Conservation (phyloP, 1,139 yeast genomes). For the Debaryomyces udenii region DNA sequence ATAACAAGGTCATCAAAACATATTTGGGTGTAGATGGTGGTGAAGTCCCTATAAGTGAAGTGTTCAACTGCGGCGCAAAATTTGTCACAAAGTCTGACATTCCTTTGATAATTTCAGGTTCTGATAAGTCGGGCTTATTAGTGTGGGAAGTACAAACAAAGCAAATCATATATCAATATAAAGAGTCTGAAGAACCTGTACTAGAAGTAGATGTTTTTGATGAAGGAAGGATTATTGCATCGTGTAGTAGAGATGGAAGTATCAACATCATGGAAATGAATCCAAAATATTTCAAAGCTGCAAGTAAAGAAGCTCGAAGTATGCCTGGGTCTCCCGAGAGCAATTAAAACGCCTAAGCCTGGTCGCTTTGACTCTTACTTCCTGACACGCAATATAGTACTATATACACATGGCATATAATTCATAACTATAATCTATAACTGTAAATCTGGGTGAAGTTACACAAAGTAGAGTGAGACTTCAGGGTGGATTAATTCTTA, state of each 20-base stretch:
- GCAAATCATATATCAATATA: conserved; percentile 44
- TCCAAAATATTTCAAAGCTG: conserved; percentile 12
- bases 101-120: conserved; percentile 64
- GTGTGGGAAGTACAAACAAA: conserved; percentile 81
- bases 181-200: conserved; percentile 41
- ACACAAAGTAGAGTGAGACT: not conserved
- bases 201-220: conserved; percentile 49
- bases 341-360: not conserved
- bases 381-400: no score
- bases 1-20: conserved; percentile 77
- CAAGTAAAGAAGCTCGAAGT: not conserved
- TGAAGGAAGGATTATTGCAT: conserved; percentile 42
- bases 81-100: conserved; percentile 39
- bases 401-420: no score
- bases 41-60: conserved; percentile 38
- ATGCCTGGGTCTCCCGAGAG: conserved; percentile 3
- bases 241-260: conserved; percentile 34
- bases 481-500: no score
- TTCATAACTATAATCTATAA: no score
- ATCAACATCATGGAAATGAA: conserved; percentile 30
- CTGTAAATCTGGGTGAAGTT: not conserved
- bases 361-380: no score
- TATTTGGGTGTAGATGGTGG: conserved; percentile 44
- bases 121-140: conserved; percentile 59
- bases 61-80: conserved; percentile 51